These are phyloP conservation scores for Claviceps digitariae DNA, from an alignment of 2,329 filamentous ascomycete species.

Conservation along the genomic window DNA sequence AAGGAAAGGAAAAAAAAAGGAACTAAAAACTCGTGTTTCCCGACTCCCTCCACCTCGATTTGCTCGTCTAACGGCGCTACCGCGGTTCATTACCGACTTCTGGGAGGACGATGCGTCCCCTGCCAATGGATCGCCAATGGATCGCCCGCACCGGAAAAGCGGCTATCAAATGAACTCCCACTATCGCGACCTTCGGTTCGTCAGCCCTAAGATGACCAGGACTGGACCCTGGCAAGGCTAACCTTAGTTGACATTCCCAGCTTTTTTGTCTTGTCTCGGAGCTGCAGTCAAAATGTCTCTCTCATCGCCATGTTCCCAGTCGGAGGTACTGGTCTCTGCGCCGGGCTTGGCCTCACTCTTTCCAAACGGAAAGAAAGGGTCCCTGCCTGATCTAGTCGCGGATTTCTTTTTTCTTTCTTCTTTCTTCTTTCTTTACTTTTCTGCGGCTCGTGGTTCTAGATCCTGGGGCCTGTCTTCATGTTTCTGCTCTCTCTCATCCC, in stretches of 20 bases:
- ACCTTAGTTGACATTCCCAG: background rate
- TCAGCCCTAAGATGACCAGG: slow-evolving; percentile 6
- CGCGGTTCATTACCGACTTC: background rate
- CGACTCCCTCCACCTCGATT: background rate
- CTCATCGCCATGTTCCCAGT: background rate
- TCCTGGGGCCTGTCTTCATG: background rate
- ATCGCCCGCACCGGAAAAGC: background rate
- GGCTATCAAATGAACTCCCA: background rate
- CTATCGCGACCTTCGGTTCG: slow-evolving; percentile 2
- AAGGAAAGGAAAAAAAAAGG: too few species aligned
- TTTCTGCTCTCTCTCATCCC: background rate
- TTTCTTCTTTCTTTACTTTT: background rate
- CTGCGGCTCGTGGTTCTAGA: background rate
- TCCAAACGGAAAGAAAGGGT: background rate
- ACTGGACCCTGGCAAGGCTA: background rate
- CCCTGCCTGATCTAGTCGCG: background rate
- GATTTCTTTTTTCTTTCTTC: background rate
- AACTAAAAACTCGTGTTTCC: background rate
- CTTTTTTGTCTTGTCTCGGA: background rate
- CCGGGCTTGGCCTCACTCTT: too few species aligned
- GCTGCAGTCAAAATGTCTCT: background rate
- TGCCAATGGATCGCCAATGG: background rate
- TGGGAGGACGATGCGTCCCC: background rate
- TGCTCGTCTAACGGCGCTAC: slow-evolving; percentile 1
- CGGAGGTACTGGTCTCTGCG: too few species aligned